These are phyloP conservation scores for Edaphochlamys debaryana DNA, from an alignment of 139 green algal species.

Conservation along the genomic window DNA sequence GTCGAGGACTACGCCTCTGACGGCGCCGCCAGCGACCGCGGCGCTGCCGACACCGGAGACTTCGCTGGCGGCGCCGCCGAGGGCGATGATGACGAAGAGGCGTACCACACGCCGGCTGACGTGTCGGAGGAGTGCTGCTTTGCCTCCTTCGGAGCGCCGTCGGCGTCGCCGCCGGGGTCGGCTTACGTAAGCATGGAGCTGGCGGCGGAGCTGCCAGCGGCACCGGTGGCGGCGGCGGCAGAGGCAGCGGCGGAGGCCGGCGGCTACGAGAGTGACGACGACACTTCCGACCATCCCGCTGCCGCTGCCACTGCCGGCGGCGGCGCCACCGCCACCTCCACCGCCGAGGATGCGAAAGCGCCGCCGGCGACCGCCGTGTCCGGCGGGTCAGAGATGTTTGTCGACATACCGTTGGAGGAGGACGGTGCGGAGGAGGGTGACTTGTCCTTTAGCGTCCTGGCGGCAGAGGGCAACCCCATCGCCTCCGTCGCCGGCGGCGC, in stretches of 20 bases:
- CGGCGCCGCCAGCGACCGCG: background rate
- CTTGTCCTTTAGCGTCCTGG: too few species aligned
- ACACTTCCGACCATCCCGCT: slow-evolving; percentile 18
- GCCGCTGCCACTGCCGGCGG: too few species aligned
- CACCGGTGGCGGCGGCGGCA: background rate
- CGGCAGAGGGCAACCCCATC: too few species aligned
- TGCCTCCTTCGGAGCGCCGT: background rate
- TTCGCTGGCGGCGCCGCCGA: background rate
- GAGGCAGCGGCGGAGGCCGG: background rate
- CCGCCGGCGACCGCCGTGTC: too few species aligned
- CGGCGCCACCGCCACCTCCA: too few species aligned
- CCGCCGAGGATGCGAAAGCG: too few species aligned
- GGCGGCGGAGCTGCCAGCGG: background rate
- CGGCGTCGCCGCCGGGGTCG: background rate
- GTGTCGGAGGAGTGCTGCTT: slow-evolving; percentile 16
- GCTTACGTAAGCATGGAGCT: background rate
- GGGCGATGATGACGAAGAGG: background rate
- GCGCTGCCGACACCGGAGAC: background rate
- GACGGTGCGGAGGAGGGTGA: background rate
- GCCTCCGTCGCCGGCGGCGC: too few species aligned
- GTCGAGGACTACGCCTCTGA: background rate
- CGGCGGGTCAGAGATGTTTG: slow-evolving; percentile 13
- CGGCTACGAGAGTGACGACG: slow-evolving; percentile 28
- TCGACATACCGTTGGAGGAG: background rate
- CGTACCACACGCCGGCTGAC: slow-evolving; percentile 21